Base-by-base conservation (phyloP, 495 filamentous ascomycete genomes). In the Daldinia decipiens region DNA sequence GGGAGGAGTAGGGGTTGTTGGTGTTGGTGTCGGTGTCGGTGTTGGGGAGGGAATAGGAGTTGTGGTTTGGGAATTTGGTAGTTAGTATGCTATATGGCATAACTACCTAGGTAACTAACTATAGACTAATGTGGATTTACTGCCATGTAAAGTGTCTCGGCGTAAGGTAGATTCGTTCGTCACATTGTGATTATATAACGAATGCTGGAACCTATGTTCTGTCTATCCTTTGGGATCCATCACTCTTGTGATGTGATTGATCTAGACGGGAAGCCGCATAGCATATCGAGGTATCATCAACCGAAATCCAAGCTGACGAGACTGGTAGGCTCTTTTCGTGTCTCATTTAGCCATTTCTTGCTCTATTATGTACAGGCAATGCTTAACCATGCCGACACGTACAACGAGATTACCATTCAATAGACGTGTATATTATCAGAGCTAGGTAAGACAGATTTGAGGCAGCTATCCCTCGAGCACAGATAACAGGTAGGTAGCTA, bases 261-360 rank as follows among this genome's bases (percentile, higher is more conserved):
- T 55, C 4, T 55, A 36, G 9, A 12, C 52, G 52, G 52, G 31
- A 55, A 21, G 31, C n/a, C 29, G 52, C 52, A 55, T 31, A 24
- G 9, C 17, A 32, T 55, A 36, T 55, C 26, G 31, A 17, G 7
- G 19, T 34, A 6, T 12, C 4, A 54, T 17, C 27, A 34, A 55
- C 36, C 52, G 7, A 6, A 6, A 4, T 2, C 3, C 52, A 21
- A 3, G 8, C 6, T 2, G 0, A 5, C n/a, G n/a, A 21, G 29
- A 11, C 5, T 21, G 0, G 6, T 17, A 55, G 29, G 15, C 43
- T 9, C n/a, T 47, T 21, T 24, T 8, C 17, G 9, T 24, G 8
- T 19, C 43, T 19, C 32, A 12, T 47, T 24, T 21, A 24, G 19
- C 43, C 8, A 24, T 24, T 21, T 11, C 43, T 47, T 19, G 11